Conservation (phyloP, 495 filamentous ascomycete species). For the Bathelium albidoporum region DNA sequence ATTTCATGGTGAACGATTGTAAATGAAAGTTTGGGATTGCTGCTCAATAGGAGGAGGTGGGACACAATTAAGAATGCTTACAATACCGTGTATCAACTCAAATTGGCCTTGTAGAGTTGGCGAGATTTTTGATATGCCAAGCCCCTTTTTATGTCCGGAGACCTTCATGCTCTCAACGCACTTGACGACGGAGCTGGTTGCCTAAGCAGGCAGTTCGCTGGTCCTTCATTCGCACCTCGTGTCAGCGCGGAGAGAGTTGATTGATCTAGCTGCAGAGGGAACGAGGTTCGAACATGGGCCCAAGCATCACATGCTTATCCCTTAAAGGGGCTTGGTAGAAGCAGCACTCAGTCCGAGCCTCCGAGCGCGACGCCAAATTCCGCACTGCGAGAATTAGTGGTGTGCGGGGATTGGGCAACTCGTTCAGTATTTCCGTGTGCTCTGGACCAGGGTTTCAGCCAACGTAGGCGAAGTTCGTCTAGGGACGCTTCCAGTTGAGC, state of each 20-base stretch:
- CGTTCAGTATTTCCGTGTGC: too few relatives aligned
- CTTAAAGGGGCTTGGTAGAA: neutral
- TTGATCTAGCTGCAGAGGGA: neutral
- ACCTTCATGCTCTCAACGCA: neutral
- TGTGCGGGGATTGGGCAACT: neutral
- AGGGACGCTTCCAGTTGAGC: too few relatives aligned
- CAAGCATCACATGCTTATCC: neutral
- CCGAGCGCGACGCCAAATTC: neutral
- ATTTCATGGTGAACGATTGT: neutral
- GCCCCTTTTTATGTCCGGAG: neutral
- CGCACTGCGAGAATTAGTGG: neutral
- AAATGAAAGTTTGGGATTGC: neutral
- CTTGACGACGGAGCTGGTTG: neutral
- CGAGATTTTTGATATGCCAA: neutral
- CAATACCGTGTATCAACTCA: neutral
- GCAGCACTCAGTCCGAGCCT: neutral
- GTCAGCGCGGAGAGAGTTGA: neutral
- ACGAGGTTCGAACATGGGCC: neutral
- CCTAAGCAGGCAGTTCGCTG: neutral
- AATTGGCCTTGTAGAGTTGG: neutral
- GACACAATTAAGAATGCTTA: neutral
- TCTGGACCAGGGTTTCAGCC: too few relatives aligned
- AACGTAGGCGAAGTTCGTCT: too few relatives aligned
- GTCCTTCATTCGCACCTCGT: neutral
- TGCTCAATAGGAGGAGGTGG: neutral